Conservation (phyloP, 2,329 filamentous ascomycete species). For the Xylaria sp. region DNA sequence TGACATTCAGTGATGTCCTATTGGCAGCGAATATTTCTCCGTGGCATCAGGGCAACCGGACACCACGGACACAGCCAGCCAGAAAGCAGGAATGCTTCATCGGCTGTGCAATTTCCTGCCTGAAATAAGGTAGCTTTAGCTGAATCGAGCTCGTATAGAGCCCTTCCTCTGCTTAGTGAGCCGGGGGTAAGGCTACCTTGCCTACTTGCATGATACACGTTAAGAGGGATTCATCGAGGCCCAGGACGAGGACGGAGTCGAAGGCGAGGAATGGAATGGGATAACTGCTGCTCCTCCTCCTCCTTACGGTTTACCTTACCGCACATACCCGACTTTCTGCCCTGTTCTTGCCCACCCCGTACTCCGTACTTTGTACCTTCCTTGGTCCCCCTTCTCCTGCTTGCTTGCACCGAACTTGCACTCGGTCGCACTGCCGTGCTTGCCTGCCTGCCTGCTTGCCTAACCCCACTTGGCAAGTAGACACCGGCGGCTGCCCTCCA, state of each 20-base stretch:
- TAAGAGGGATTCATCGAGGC: neutral
- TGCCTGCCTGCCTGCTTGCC: neutral
- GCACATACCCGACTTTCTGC: too few species aligned
- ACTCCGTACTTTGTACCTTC: too few species aligned
- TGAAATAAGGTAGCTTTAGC: neutral
- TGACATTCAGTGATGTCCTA: neutral
- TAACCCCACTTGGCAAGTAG: conserved; percentile 12
- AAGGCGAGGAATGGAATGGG: too few species aligned
- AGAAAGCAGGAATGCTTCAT: neutral
- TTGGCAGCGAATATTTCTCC: neutral
- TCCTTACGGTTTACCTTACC: too few species aligned
- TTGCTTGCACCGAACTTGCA: neutral
- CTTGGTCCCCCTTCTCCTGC: neutral
- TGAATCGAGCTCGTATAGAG: neutral
- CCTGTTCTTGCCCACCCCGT: too few species aligned
- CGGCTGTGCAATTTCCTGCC: neutral
- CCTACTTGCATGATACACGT: neutral
- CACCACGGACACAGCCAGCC: neutral
- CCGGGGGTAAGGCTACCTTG: neutral
- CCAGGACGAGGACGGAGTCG: too few species aligned
- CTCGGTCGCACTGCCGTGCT: conserved; percentile 4
- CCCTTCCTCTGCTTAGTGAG: neutral
- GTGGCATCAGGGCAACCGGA: neutral
- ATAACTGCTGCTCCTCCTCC: neutral
- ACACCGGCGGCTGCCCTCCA: conserved; percentile 6